Percentiles rank a stretch among this genome's conserved stretches.
phyloP scores from a whole-genome alignment of 2,329 filamentous ascomycete genomes.

The Gnomoniopsis sp. region DNA sequence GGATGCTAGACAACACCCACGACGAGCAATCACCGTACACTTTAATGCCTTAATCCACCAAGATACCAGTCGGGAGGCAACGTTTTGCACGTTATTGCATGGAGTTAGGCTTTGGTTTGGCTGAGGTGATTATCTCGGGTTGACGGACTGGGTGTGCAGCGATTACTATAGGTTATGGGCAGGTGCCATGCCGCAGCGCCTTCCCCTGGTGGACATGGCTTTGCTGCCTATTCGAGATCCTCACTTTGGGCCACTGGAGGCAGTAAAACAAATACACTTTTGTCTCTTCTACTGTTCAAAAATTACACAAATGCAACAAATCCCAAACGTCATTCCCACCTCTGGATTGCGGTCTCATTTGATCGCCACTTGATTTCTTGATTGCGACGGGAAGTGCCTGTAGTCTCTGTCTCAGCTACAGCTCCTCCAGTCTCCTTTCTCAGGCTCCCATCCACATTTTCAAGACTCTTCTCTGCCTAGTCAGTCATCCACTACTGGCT shows the following conservation, averaged over 20 bases:
- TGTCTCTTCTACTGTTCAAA: background rate
- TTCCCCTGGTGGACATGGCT: slow-evolving; percentile 3
- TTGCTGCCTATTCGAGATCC: background rate
- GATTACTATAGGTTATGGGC: background rate
- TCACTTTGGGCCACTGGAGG: background rate
- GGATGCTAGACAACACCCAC: background rate
- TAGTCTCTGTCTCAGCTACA: too few relatives aligned
- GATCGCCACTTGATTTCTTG: too few relatives aligned
- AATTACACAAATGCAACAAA: too few relatives aligned
- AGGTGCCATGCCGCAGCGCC: background rate
- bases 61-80: background rate
- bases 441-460: background rate
- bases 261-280: background rate
- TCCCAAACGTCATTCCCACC: too few relatives aligned
- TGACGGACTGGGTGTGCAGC: too few relatives aligned
- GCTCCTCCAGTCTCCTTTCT: too few relatives aligned
- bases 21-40: slow-evolving; percentile 3
- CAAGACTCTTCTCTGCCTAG: background rate
- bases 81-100: background rate
- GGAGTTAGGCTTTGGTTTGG: background rate
- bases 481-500: background rate
- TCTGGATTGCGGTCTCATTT: too few relatives aligned
- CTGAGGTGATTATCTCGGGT: too few relatives aligned
- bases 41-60: slow-evolving; percentile 8
- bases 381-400: background rate